These are phyloP conservation scores for Cladosporium sp. DNA, from an alignment of 2,329 filamentous ascomycete genomes.

Conservation along the genomic window DNA sequence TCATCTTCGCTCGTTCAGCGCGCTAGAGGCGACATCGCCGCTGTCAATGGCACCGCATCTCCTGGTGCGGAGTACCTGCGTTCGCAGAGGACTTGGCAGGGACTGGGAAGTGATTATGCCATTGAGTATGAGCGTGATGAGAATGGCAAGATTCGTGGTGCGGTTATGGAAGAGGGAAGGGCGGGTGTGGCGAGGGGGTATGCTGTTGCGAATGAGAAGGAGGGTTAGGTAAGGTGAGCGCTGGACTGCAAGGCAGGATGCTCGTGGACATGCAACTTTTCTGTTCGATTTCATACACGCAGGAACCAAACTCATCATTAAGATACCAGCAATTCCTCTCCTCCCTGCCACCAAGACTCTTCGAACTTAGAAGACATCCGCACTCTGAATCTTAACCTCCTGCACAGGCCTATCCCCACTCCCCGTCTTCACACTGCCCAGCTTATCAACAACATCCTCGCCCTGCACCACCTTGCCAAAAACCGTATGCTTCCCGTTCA, in stretches of 20 bases:
- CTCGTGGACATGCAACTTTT: too few relatives aligned
- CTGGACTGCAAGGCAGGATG: too few relatives aligned
- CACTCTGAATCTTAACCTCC: constrained; percentile 65
- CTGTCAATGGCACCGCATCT: constrained; percentile 80
- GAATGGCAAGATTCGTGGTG: constrained; percentile 47
- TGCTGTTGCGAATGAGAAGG: constrained; percentile 58
- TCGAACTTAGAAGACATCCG: constrained; percentile 18
- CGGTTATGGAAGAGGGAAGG: constrained; percentile 75
- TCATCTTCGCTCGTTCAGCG: constrained; percentile 57
- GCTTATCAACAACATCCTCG: constrained; percentile 82
- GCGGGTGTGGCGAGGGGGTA: constrained; percentile 88
- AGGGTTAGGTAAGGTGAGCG: constrained; percentile 11
- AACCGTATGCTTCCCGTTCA: constrained; percentile 91
- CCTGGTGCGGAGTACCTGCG: constrained; percentile 85
- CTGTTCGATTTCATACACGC: too few relatives aligned
- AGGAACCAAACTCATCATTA: too few relatives aligned
- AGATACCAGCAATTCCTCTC: too few relatives aligned
- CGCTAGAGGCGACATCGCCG: constrained; percentile 66
- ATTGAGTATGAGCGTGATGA: constrained; percentile 56
- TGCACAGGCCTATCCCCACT: constrained; percentile 72
- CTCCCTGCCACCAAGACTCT: too few relatives aligned
- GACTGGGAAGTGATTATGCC: constrained; percentile 79
- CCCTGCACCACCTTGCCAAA: constrained; percentile 87
- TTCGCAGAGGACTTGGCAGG: constrained; percentile 82
- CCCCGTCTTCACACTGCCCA: constrained; percentile 82